Conservation (phyloP, 768 basidiomycete species). For the Termitomyces sp. region DNA sequence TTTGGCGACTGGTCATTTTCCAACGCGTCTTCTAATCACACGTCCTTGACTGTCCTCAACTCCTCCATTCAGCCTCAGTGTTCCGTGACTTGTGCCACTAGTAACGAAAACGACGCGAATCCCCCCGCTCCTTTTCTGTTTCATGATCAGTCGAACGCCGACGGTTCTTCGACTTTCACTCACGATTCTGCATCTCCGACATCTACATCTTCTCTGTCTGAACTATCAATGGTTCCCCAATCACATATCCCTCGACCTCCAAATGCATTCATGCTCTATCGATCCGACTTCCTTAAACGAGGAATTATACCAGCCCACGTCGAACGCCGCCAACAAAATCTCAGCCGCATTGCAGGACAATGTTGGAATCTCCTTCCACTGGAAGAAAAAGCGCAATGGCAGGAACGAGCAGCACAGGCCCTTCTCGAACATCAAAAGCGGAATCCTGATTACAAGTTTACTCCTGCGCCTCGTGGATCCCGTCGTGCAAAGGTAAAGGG, state of each 20-base stretch:
- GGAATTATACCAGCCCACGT: constrained; percentile 44
- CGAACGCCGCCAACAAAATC: constrained; percentile 70
- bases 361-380: constrained; percentile 60
- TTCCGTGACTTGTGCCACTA: not conserved
- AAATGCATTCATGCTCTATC: constrained; percentile 84
- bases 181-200: not conserved
- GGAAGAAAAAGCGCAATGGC: constrained; percentile 47
- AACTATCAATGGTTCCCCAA: constrained; percentile 11
- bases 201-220: constrained; percentile 5
- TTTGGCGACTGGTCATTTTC: constrained; percentile 12
- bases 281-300: constrained; percentile 59
- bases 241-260: constrained; percentile 69
- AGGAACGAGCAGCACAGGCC: constrained; percentile 43
- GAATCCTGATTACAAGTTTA: constrained; percentile 65
- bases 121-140: not conserved
- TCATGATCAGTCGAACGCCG: not conserved
- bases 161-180: not conserved
- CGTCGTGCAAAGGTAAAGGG: constrained; percentile 30
- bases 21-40: not conserved
- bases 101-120: not conserved
- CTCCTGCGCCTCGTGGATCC: constrained; percentile 42
- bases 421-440: constrained; percentile 45
- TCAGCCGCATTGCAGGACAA: constrained; percentile 68
- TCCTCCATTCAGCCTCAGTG: not conserved
- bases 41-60: not conserved